Evolutionary conservation across 768 basidiomycete genomes (phyloP).

Genomic region (Sutorius australiensis): DNA sequence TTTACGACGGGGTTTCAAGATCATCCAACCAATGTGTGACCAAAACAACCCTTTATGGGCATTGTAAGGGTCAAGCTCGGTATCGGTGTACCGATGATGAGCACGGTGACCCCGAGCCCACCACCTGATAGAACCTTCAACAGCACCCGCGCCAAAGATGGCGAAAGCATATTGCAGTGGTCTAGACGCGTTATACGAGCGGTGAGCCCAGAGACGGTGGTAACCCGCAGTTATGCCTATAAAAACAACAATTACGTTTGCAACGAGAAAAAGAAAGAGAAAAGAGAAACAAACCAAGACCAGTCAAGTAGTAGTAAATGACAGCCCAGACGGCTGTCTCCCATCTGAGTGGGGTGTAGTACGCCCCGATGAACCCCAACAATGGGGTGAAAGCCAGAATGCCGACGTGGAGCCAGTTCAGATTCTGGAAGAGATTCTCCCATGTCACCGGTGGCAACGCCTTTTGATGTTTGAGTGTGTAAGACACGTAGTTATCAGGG

Average conservation of each 20-base stretch:
- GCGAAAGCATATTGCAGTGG: conserved; percentile 86
- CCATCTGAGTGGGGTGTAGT: conserved; percentile 60
- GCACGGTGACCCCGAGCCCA: conserved; percentile 98
- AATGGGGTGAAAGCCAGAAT: conserved; percentile 73
- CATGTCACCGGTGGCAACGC: conserved; percentile 63
- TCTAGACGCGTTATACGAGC: conserved; percentile 87
- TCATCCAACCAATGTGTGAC: conserved; percentile 92
- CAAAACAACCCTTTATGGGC: conserved; percentile 85
- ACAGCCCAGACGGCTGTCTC: conserved; percentile 70
- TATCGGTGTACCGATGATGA: conserved; percentile 96
- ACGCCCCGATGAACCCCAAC: conserved; percentile 69
- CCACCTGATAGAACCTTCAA: conserved; percentile 98
- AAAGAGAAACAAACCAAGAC: conserved; percentile 59
- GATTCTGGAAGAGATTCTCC: conserved; percentile 54
- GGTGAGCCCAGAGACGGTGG: conserved; percentile 96
- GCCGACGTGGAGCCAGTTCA: conserved; percentile 74
- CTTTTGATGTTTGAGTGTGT: conserved; percentile 67
- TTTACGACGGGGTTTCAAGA: conserved; percentile 83
- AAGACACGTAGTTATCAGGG: conserved; percentile 79
- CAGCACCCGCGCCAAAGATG: conserved; percentile 83
- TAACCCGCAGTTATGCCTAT: conserved; percentile 89
- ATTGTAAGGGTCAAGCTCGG: conserved; percentile 93
- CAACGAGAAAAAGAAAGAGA: conserved; percentile 31
- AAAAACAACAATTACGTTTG: conserved; percentile 29
- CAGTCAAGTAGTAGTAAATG: conserved; percentile 74